Conservation (phyloP, 2,329 filamentous ascomycete species). For the Aspergillus quadrilineatus region DNA sequence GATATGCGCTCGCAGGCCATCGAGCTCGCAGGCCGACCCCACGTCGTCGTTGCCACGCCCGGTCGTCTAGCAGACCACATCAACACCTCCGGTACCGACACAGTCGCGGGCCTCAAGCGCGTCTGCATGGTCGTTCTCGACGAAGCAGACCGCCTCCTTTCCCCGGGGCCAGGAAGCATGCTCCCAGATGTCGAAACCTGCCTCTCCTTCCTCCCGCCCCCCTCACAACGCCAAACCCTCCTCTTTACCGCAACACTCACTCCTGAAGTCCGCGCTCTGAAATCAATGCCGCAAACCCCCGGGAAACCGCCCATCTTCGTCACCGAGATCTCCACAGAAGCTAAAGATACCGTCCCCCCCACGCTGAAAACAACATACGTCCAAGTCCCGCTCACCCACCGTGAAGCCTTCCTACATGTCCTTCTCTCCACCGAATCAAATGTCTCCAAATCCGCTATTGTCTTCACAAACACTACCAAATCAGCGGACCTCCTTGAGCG, state of each 20-base stretch:
- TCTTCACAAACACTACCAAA: constrained; percentile 90
- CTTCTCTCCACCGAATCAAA: constrained; percentile 80
- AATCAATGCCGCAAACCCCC: constrained; percentile 68
- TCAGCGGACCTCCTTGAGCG: constrained; percentile 90
- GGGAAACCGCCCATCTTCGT: constrained; percentile 78
- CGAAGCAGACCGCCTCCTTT: constrained; percentile 87
- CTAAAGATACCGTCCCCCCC: constrained; percentile 71
- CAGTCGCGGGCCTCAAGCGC: constrained; percentile 74
- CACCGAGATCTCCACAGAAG: constrained; percentile 73
- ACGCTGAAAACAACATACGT: constrained; percentile 83
- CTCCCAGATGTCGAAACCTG: constrained; percentile 91
- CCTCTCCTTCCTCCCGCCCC: constrained; percentile 74
- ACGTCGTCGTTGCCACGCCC: constrained; percentile 91
- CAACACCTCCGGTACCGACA: constrained; percentile 85
- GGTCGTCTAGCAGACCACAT: constrained; percentile 93
- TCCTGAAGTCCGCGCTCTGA: constrained; percentile 82
- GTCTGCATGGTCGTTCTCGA: constrained; percentile 88
- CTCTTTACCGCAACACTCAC: constrained; percentile 97
- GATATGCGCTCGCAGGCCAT: constrained; percentile 93
- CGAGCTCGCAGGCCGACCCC: constrained; percentile 75
- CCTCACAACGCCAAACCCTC: constrained; percentile 79
- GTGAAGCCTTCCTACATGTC: constrained; percentile 90
- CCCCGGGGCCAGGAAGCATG: constrained; percentile 77
- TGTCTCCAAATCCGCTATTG: constrained; percentile 72
- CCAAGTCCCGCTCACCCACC: constrained; percentile 84